A percentile compares a stretch with the other conserved stretches of the same genome.
These are phyloP conservation scores for Acacia concinna DNA, from an alignment of 331 rosid species.

Conservation along the genomic window DNA sequence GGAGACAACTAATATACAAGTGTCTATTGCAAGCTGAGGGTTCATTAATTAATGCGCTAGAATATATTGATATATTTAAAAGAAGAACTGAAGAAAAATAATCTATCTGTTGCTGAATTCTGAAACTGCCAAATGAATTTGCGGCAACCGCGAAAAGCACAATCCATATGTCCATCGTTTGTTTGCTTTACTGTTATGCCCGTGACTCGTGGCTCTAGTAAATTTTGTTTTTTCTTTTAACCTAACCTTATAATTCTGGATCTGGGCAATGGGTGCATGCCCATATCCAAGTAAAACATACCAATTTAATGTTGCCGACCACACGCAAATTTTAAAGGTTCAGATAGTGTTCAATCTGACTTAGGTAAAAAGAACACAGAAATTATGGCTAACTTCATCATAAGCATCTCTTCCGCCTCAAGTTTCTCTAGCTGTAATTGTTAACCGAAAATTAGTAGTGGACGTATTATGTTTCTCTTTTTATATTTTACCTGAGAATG, in stretches of 20 bases:
- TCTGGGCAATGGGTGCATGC: slow-evolving; percentile 22
- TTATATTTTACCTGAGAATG: slow-evolving; percentile 36
- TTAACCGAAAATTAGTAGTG: slow-evolving; percentile 51
- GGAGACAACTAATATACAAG: slow-evolving; percentile 46
- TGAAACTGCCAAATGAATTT: slow-evolving; percentile 49
- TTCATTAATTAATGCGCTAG: not conserved
- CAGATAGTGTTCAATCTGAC: slow-evolving; percentile 32
- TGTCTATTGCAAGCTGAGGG: slow-evolving; percentile 35
- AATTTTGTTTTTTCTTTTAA: slow-evolving; percentile 17
- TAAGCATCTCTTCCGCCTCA: not conserved
- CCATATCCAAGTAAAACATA: slow-evolving; percentile 27
- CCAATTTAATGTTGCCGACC: not conserved
- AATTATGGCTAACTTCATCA: not conserved
- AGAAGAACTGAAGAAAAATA: slow-evolving; percentile 36
- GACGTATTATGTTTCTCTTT: slow-evolving; percentile 27
- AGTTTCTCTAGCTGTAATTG: slow-evolving; percentile 15
- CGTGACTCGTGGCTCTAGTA: slow-evolving; percentile 59
- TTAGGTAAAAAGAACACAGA: not conserved
- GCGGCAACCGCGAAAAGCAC: slow-evolving; percentile 41
- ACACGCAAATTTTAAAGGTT: slow-evolving; percentile 17
- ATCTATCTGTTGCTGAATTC: slow-evolving; percentile 44
- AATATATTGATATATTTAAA: not conserved
- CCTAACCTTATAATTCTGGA: not conserved
- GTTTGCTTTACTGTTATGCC: slow-evolving; percentile 47
- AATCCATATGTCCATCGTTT: slow-evolving; percentile 29